phyloP scores from a whole-genome alignment of 176 grass and related monocot species.

The Aegilops sharonensis region DNA sequence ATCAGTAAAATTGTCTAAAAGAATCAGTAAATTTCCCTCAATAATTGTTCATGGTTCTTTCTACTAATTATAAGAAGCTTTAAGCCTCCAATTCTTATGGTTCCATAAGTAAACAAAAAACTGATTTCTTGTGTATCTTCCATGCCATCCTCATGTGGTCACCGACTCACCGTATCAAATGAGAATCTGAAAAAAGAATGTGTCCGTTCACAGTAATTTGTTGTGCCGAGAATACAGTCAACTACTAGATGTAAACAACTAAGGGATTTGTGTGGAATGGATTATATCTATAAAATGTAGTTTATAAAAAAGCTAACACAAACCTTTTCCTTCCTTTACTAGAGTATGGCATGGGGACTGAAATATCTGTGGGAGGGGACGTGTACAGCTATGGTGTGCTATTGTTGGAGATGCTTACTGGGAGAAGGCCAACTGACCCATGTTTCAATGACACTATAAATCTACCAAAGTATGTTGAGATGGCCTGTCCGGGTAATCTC shows the following conservation, averaged over 20 bases:
- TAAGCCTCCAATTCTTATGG: too few species aligned
- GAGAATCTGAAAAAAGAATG: too few species aligned
- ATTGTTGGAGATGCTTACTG: constrained; percentile 32
- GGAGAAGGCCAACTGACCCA: constrained; percentile 18
- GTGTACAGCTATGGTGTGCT: constrained; percentile 36
- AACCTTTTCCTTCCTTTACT: neutral
- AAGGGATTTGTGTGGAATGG: neutral
- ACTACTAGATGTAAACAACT: too few species aligned
- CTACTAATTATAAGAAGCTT: too few species aligned
- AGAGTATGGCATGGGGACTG: constrained; percentile 27
- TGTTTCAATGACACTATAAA: constrained; percentile 10
- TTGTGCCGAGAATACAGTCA: neutral
- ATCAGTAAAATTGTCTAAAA: too few species aligned
- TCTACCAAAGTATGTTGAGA: constrained; percentile 19
- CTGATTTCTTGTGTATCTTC: too few species aligned
- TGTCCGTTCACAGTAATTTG: neutral
- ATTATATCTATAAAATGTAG: neutral
- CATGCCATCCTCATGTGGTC: too few species aligned
- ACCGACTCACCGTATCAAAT: too few species aligned
- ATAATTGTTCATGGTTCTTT: too few species aligned
- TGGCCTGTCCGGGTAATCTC: constrained; percentile 17
- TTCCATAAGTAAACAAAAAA: too few species aligned
- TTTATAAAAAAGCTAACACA: neutral
- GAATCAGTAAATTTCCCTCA: too few species aligned
- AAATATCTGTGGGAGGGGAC: constrained; percentile 25